These are phyloP conservation scores for Prunus yedoensis DNA, from an alignment of 331 rosid genomes.

Conservation along the genomic window DNA sequence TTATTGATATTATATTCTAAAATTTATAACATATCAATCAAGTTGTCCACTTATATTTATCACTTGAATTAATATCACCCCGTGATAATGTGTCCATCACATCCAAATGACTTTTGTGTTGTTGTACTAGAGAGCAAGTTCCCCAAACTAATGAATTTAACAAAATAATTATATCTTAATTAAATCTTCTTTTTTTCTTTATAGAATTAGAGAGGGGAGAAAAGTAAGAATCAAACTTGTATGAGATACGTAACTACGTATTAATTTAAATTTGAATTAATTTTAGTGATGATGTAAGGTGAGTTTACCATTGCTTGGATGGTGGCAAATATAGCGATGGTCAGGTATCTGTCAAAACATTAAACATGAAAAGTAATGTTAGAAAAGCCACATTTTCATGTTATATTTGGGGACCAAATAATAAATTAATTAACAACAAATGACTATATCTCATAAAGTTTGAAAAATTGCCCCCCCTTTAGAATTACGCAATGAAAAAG, in stretches of 20 bases:
- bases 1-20: too few relatives aligned
- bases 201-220: too few relatives aligned
- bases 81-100: too few relatives aligned
- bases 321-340: conserved; percentile 75
- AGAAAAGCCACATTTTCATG: not conserved
- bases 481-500: not conserved
- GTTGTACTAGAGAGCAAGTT: not conserved
- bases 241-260: not conserved
- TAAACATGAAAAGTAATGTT: not conserved
- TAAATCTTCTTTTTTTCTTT: too few relatives aligned
- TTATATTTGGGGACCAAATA: not conserved
- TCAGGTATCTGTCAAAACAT: conserved; percentile 56
- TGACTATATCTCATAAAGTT: not conserved
- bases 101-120: not conserved
- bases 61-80: too few relatives aligned
- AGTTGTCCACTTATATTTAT: too few relatives aligned
- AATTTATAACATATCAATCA: too few relatives aligned
- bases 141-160: not conserved
- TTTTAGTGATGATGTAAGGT: too few relatives aligned
- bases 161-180: not conserved
- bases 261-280: too few relatives aligned
- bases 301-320: conserved; percentile 80
- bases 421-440: not conserved
- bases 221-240: too few relatives aligned
- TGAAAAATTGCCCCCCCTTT: not conserved